A percentile compares a stretch with the other conserved stretches of the same genome.
phyloP scores from a whole-genome alignment of 1,284 basidiomycete genomes.

The Moesziomyces sp. region DNA sequence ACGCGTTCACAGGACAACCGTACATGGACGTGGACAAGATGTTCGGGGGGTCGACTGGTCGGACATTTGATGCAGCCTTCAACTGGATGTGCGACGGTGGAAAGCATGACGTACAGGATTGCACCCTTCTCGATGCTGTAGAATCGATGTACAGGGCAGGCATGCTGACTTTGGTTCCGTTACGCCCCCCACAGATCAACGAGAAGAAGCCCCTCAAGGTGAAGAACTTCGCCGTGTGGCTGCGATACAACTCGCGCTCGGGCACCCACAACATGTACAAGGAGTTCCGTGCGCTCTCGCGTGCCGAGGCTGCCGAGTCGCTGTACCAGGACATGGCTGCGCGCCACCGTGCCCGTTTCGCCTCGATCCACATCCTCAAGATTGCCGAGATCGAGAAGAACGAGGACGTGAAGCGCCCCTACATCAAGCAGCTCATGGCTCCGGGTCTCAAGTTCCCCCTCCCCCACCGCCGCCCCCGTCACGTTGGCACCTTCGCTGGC shows the following conservation, averaged over 20 bases:
- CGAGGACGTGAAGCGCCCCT: constrained; percentile 83
- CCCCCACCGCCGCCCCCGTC: constrained; percentile 79
- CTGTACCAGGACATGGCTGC: constrained; percentile 99
- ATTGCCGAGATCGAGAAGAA: constrained; percentile 93
- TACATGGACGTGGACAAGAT: too few relatives aligned
- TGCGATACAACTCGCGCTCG: constrained; percentile 80
- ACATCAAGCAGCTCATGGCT: constrained; percentile 94
- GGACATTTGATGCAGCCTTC: too few relatives aligned
- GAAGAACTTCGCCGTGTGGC: constrained; percentile 99
- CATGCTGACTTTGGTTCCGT: constrained; percentile 9
- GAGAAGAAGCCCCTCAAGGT: constrained; percentile 98
- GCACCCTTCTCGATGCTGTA: too few relatives aligned
- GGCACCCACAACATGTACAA: constrained; percentile 73
- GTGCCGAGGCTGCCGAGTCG: constrained; percentile 93
- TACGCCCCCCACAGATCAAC: constrained; percentile 62
- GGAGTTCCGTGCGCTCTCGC: constrained; percentile 95
- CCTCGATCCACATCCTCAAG: constrained; percentile 95
- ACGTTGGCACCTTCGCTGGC: constrained; percentile 68
- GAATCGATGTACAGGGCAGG: not conserved
- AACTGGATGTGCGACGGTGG: too few relatives aligned
- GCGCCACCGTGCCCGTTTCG: constrained; percentile 97
- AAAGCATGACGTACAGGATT: too few relatives aligned
- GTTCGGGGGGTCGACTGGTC: too few relatives aligned
- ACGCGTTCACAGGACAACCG: too few relatives aligned
- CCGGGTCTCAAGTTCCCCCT: constrained; percentile 97